These are phyloP conservation scores for Exophiala mesophila DNA, from an alignment of 2,329 filamentous ascomycete genomes.

Conservation along the genomic window DNA sequence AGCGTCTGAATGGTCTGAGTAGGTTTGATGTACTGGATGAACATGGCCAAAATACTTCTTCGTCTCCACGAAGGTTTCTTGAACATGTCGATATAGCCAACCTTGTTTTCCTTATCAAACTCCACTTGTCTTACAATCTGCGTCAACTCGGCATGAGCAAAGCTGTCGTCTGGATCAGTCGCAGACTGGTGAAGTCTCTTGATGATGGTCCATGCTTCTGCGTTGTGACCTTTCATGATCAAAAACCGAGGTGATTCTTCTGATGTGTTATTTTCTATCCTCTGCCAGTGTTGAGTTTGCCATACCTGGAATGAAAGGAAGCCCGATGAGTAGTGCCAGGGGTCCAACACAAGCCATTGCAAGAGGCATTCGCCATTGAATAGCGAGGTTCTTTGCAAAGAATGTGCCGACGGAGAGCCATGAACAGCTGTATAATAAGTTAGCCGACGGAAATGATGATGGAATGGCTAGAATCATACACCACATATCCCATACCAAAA, in stretches of 20 bases:
- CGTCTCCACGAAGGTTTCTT: slow-evolving; percentile 15
- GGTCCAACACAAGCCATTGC: slow-evolving; percentile 10
- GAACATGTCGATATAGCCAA: slow-evolving; percentile 18
- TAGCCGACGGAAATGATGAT: neutral
- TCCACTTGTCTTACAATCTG: slow-evolving; percentile 17
- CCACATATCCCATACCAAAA: slow-evolving; percentile 12
- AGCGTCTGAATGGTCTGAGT: too few relatives aligned
- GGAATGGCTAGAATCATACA: too few relatives aligned
- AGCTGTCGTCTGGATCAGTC: slow-evolving; percentile 7
- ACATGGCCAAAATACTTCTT: slow-evolving; percentile 11
- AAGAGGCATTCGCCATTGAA: slow-evolving; percentile 13
- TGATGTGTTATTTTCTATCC: neutral
- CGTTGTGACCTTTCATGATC: slow-evolving; percentile 7
- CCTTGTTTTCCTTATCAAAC: slow-evolving; percentile 16
- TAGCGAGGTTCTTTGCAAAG: slow-evolving; percentile 6
- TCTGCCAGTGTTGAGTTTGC: neutral
- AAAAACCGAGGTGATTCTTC: slow-evolving; percentile 15
- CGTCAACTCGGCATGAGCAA: slow-evolving; percentile 14
- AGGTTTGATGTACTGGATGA: slow-evolving; percentile 14
- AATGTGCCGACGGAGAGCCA: slow-evolving; percentile 15
- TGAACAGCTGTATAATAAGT: slow-evolving; percentile 5
- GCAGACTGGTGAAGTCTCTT: slow-evolving; percentile 14
- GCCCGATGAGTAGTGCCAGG: slow-evolving; percentile 9
- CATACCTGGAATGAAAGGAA: slow-evolving; percentile 16
- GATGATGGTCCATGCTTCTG: slow-evolving; percentile 13